These are phyloP conservation scores for Candida alai DNA, from an alignment of 805 yeast species.

Conservation along the genomic window DNA sequence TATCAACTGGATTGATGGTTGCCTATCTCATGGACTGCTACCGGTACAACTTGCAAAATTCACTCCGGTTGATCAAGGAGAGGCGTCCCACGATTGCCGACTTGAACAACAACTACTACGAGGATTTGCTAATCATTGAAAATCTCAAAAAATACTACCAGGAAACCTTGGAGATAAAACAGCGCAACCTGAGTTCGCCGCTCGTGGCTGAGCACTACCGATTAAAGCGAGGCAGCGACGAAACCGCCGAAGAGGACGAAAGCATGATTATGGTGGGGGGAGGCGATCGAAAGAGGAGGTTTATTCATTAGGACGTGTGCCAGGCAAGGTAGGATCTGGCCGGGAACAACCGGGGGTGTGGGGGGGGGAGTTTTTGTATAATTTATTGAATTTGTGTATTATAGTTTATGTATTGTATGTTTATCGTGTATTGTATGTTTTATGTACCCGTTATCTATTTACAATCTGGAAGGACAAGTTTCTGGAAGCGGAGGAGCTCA, in stretches of 20 bases:
- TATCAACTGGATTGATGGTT: conserved; percentile 31
- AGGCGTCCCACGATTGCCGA: conserved; percentile 16
- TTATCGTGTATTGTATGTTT: conserved; percentile 3
- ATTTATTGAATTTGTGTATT: neutral
- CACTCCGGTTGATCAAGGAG: conserved; percentile 21
- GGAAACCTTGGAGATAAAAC: conserved; percentile 32
- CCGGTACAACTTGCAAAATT: conserved; percentile 28
- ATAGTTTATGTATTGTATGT: conserved; percentile 3
- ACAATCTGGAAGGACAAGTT: conserved; percentile 4
- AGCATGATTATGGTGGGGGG: conserved; percentile 12
- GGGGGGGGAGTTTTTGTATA: conserved; percentile 1
- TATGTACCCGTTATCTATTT: conserved; percentile 1
- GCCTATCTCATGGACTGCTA: conserved; percentile 40
- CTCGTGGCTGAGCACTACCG: conserved; percentile 25
- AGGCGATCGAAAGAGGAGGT: conserved; percentile 17
- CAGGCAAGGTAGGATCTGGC: too few species aligned
- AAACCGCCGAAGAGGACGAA: conserved; percentile 14
- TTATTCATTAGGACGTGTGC: conserved; percentile 7
- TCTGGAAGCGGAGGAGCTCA: conserved; percentile 25
- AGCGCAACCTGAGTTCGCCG: conserved; percentile 15
- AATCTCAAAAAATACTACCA: conserved; percentile 33
- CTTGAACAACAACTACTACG: conserved; percentile 32
- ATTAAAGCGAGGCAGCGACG: conserved; percentile 25
- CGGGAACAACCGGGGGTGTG: neutral
- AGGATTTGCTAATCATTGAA: conserved; percentile 37